These are phyloP conservation scores for Harringtonia aguacate DNA, from an alignment of 2,329 filamentous ascomycete species.

Conservation along the genomic window DNA sequence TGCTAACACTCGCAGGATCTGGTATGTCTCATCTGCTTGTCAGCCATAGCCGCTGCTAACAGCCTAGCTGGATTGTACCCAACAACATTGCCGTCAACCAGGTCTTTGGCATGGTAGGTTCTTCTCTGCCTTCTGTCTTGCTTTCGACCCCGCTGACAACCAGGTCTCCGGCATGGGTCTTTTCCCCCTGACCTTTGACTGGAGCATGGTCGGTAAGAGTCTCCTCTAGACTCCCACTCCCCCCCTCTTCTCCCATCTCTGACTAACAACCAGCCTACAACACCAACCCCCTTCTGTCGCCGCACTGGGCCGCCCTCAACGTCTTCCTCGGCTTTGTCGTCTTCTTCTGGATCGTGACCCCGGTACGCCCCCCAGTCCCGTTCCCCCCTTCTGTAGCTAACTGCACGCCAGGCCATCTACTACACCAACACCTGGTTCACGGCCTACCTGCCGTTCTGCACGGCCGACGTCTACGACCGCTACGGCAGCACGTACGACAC, in stretches of 20 bases:
- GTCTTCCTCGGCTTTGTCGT: conserved; percentile 29
- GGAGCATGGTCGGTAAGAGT: conserved; percentile 36
- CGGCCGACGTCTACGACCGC: conserved; percentile 43
- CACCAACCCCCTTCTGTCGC: conserved; percentile 27
- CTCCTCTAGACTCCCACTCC: too few species aligned
- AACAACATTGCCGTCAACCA: conserved; percentile 53
- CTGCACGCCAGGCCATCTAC: conserved; percentile 31
- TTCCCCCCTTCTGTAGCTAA: too few species aligned
- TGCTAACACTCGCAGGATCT: background rate
- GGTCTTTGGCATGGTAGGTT: conserved; percentile 45
- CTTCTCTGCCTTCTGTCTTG: background rate
- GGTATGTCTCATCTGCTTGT: background rate
- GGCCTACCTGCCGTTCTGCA: conserved; percentile 40
- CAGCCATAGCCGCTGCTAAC: background rate
- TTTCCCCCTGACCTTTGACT: conserved; percentile 56
- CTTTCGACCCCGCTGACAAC: background rate
- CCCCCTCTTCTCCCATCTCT: too few species aligned
- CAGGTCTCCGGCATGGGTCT: conserved; percentile 44
- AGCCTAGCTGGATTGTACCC: conserved; percentile 46
- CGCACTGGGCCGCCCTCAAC: conserved; percentile 35
- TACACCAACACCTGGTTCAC: conserved; percentile 40
- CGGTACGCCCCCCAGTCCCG: conserved; percentile 4
- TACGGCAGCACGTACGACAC: conserved; percentile 37
- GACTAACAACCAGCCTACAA: conserved; percentile 25
- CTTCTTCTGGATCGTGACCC: conserved; percentile 35